phyloP scores from a whole-genome alignment of 2,329 filamentous ascomycete species.

The Ascochyta viciae-villosae region DNA sequence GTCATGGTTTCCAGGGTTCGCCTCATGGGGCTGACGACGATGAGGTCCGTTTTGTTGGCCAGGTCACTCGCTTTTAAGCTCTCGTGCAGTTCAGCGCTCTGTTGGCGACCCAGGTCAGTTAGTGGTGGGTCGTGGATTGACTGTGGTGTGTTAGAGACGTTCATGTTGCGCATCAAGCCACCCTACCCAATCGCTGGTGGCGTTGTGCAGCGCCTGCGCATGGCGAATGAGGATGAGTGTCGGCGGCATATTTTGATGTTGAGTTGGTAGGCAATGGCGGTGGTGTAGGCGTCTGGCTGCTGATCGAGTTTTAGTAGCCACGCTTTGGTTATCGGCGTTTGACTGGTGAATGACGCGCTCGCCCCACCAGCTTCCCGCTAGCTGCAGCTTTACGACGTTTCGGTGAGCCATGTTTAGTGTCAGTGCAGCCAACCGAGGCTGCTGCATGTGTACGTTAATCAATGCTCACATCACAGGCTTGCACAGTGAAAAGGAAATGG shows the following conservation, averaged over 20 bases:
- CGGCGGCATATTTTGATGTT: conserved; percentile 47
- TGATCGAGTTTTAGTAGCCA: conserved; percentile 13
- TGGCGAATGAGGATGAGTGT: conserved; percentile 56
- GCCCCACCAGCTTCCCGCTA: conserved; percentile 16
- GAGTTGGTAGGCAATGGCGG: not conserved
- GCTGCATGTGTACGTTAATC: not conserved
- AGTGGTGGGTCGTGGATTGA: conserved; percentile 53
- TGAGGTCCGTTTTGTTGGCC: conserved; percentile 57
- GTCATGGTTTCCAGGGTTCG: conserved; percentile 71
- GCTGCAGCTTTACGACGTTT: conserved; percentile 6
- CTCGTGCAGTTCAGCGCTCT: conserved; percentile 51
- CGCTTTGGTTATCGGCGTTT: conserved; percentile 10
- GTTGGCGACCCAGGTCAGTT: conserved; percentile 51
- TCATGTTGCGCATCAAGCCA: not conserved
- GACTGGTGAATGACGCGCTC: conserved; percentile 18
- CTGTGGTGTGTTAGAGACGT: not conserved
- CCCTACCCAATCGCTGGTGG: conserved; percentile 46
- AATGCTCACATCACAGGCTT: not conserved
- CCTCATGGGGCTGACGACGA: conserved; percentile 70
- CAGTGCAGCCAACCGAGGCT: not conserved
- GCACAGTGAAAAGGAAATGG: not conserved
- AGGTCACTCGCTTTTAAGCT: conserved; percentile 48
- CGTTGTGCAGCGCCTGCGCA: conserved; percentile 55
- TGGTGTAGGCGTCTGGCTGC: not conserved
- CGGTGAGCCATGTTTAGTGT: not conserved